These are phyloP conservation scores for Gnaphalium uliginosum DNA, from an alignment of 129 eudicot genomes.

Conservation along the genomic window DNA sequence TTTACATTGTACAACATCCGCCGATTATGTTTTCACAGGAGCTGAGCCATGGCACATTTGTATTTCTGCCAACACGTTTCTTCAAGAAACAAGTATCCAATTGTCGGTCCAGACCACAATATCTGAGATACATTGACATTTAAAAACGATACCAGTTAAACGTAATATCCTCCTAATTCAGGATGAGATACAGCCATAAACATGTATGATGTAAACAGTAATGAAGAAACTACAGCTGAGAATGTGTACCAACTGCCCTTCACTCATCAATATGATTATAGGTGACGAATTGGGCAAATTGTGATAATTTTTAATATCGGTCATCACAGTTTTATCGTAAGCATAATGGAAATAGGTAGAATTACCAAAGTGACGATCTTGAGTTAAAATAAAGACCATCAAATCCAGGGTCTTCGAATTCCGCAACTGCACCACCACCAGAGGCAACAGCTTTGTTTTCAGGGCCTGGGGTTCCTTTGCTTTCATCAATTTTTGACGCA, in stretches of 20 bases:
- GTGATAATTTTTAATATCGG: neutral
- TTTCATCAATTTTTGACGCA: conserved; percentile 32
- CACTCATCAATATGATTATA: neutral
- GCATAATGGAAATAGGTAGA: conserved; percentile 7
- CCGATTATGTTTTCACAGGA: conserved; percentile 9
- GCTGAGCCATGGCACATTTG: conserved; percentile 8
- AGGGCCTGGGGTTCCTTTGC: conserved; percentile 29
- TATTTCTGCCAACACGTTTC: neutral
- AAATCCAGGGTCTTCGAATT: conserved; percentile 43
- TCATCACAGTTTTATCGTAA: neutral
- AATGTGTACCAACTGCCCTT: neutral
- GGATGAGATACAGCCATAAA: neutral
- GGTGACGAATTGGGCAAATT: neutral
- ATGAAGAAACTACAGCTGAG: neutral
- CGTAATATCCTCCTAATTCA: neutral
- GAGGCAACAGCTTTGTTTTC: conserved; percentile 53
- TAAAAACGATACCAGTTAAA: neutral
- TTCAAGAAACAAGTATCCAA: neutral
- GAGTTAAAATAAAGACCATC: conserved; percentile 35
- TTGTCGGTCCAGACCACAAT: neutral
- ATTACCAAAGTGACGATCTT: conserved; percentile 84
- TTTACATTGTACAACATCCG: conserved; percentile 28
- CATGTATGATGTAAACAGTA: neutral
- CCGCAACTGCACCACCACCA: conserved; percentile 69
- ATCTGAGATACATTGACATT: conserved; percentile 18